These are phyloP conservation scores for Asclepias syriaca DNA, from an alignment of 257 asterid species.

Conservation along the genomic window DNA sequence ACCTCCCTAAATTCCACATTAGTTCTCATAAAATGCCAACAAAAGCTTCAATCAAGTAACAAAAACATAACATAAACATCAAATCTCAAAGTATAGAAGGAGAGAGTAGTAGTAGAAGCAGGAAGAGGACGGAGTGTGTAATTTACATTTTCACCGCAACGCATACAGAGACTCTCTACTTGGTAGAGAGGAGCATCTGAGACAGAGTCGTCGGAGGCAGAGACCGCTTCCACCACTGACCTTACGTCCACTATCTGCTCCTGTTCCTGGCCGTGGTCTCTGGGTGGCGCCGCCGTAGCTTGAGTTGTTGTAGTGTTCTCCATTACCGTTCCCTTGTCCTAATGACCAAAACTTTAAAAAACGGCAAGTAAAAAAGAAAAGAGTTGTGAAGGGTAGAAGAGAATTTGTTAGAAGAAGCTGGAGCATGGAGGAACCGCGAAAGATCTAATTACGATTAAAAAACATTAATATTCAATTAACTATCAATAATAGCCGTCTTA, in stretches of 20 bases:
- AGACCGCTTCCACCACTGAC: constrained; percentile 79
- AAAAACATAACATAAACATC: background rate
- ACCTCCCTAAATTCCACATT: background rate
- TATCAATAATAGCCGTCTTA: background rate
- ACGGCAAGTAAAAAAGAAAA: background rate
- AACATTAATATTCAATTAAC: background rate
- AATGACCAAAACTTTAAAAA: background rate
- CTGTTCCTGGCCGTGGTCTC: background rate
- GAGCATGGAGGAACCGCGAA: background rate
- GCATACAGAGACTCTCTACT: constrained; percentile 96
- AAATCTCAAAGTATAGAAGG: background rate
- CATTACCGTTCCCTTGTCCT: background rate
- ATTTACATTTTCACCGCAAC: constrained; percentile 72
- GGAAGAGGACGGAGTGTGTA: background rate
- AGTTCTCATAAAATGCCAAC: background rate
- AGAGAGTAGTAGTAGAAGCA: background rate
- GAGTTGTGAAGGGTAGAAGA: background rate
- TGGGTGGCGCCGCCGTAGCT: background rate
- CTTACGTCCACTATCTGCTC: constrained; percentile 65
- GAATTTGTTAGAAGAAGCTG: background rate
- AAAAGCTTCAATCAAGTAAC: background rate
- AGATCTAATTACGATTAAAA: background rate
- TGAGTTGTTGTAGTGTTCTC: background rate
- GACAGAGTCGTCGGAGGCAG: constrained; percentile 33
- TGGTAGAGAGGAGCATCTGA: constrained; percentile 64